Percentiles rank a stretch among this genome's conserved stretches.
Evolutionary conservation across 2,329 filamentous ascomycete species (phyloP).

Genomic region (Corinectria fuckeliana): DNA sequence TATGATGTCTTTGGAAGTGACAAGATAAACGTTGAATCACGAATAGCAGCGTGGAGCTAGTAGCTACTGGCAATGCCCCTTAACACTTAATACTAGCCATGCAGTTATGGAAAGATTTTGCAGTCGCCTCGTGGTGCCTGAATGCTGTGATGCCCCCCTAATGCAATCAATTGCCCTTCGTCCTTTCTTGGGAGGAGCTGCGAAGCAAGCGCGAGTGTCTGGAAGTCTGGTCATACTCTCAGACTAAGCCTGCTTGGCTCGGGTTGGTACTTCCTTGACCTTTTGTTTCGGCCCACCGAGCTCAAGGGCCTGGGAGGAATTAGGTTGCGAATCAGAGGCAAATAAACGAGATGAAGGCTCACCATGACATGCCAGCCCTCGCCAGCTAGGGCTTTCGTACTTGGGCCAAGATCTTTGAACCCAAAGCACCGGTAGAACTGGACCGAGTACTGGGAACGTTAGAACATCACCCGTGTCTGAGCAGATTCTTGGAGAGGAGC

Average conservation of each 20-base stretch:
- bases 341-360: constrained; percentile 30
- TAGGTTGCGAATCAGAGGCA: background rate
- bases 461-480: background rate
- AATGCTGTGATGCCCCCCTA: background rate
- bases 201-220: background rate
- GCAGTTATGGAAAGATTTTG: constrained; percentile 25
- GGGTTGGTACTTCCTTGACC: constrained; percentile 34
- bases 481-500: constrained; percentile 24
- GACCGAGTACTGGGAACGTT: constrained; percentile 62
- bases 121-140: background rate
- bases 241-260: constrained; percentile 21
- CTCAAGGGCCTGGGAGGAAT: constrained; percentile 30
- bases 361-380: constrained; percentile 88
- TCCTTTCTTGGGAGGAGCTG: background rate
- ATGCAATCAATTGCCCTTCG: background rate
- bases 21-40: background rate
- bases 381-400: constrained; percentile 74
- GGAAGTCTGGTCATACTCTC: background rate
- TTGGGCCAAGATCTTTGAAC: constrained; percentile 72
- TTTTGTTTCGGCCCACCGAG: constrained; percentile 34
- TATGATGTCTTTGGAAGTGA: too few relatives aligned
- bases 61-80: too few relatives aligned
- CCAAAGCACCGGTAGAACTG: constrained; percentile 79
- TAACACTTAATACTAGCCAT: constrained; percentile 16
- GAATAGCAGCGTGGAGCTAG: background rate